These are phyloP conservation scores for Angophora floribunda DNA, from an alignment of 345 rosid genomes.

Conservation along the genomic window DNA sequence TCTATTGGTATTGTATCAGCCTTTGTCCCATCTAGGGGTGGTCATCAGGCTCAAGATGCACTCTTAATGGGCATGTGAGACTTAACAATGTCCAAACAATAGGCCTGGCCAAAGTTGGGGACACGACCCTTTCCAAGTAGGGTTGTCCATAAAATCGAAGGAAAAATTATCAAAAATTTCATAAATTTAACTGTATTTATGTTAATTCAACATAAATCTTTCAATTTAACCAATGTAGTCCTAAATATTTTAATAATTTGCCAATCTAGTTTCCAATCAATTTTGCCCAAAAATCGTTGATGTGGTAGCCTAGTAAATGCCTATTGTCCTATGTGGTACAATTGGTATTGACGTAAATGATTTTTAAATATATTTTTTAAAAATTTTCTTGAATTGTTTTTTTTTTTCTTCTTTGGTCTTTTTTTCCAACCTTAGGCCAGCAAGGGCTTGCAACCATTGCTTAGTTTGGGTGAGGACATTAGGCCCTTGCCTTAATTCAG, in stretches of 20 bases:
- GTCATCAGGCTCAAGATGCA: background rate
- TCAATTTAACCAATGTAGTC: too few relatives aligned
- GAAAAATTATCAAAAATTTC: too few relatives aligned
- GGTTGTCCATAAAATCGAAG: background rate
- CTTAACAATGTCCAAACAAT: background rate
- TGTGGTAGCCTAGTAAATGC: too few relatives aligned
- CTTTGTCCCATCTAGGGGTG: background rate
- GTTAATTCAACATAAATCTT: rapidly evolving
- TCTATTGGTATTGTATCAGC: background rate
- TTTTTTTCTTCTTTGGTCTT: too few relatives aligned
- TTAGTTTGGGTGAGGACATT: too few relatives aligned
- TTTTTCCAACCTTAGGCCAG: too few relatives aligned
- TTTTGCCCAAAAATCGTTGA: too few relatives aligned
- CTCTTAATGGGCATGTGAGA: background rate
- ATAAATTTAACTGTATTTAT: too few relatives aligned
- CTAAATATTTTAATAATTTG: too few relatives aligned
- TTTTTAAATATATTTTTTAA: too few relatives aligned
- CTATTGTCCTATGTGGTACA: rapidly evolving
- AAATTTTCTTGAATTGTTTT: too few relatives aligned
- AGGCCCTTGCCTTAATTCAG: rapidly evolving
- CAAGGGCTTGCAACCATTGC: too few relatives aligned
- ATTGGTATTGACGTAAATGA: rapidly evolving
- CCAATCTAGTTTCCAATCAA: rapidly evolving
- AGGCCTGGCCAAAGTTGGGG: background rate
- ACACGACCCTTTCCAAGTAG: background rate